Conservation (phyloP, 2,329 filamentous ascomycete species). For the Neophaeococcomyces mojaviensis region DNA sequence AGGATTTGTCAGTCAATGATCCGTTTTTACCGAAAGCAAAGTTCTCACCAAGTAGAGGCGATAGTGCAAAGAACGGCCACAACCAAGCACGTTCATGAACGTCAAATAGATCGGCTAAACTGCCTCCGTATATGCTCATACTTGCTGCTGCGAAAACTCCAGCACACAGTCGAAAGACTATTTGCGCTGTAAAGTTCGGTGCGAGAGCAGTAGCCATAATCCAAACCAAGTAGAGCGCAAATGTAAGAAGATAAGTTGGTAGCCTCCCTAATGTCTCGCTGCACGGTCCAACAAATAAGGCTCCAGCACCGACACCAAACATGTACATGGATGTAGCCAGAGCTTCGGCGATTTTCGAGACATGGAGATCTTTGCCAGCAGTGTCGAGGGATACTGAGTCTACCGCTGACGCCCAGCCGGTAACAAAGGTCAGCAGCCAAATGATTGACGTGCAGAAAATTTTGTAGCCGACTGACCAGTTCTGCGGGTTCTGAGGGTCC, state of each 20-base stretch:
- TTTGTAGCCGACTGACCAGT: constrained; percentile 6
- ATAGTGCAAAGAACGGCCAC: not conserved
- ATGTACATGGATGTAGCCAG: constrained; percentile 34
- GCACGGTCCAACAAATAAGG: not conserved
- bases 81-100: not conserved
- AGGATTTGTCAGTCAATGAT: no score
- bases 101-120: not conserved
- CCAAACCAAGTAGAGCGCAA: not conserved
- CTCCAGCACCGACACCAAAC: not conserved
- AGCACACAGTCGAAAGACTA: constrained; percentile 30
- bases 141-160: constrained; percentile 28
- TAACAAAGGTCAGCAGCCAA: constrained; percentile 3
- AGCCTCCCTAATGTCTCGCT: not conserved
- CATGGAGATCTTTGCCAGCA: constrained; percentile 31
- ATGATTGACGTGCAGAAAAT: constrained; percentile 1
- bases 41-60: not conserved
- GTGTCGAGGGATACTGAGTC: constrained; percentile 4
- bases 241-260: not conserved
- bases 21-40: no score
- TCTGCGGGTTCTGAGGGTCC: constrained; percentile 25
- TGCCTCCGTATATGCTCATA: not conserved
- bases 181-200: constrained; percentile 28
- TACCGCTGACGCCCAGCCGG: constrained; percentile 4
- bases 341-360: constrained; percentile 38
- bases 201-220: constrained; percentile 10